Percentiles rank a stretch among this genome's conserved stretches.
Evolutionary conservation across 2,329 filamentous ascomycete species (phyloP).

Genomic region (Ophiocordyceps robertsii): DNA sequence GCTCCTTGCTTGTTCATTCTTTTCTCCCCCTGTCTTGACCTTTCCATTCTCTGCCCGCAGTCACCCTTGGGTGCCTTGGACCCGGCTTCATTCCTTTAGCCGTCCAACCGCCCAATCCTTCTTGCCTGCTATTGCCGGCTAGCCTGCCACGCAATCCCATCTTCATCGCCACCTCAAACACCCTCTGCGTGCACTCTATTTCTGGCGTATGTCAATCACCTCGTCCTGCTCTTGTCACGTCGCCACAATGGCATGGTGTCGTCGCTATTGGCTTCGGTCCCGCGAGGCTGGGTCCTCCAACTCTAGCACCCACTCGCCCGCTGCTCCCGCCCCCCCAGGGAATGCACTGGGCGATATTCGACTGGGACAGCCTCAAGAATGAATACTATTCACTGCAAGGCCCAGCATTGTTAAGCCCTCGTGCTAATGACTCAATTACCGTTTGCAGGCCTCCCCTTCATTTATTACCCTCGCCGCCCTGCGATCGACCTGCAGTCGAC

Average conservation of each 20-base stretch:
- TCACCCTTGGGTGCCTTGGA: constrained; percentile 7
- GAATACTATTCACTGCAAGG: not conserved
- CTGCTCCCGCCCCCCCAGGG: not conserved
- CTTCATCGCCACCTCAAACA: not conserved
- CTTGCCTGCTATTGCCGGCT: not conserved
- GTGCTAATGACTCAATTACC: not conserved
- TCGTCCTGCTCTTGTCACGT: not conserved
- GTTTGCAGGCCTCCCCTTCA: constrained; percentile 4
- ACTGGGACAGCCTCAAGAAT: not conserved
- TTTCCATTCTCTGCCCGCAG: not conserved
- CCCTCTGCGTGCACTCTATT: not conserved
- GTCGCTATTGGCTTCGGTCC: not conserved
- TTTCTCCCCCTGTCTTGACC: constrained; percentile 1
- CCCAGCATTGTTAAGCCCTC: not conserved
- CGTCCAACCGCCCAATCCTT: constrained; percentile 27
- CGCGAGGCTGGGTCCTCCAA: not conserved
- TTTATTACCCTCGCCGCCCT: constrained; percentile 3
- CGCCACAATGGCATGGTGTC: not conserved
- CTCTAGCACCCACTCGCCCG: not conserved
- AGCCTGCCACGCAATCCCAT: constrained; percentile 1
- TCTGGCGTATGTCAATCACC: not conserved
- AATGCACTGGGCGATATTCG: constrained; percentile 1
- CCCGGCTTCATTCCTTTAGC: constrained; percentile 18
- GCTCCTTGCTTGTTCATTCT: not conserved
- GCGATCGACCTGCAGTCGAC: not conserved